A percentile compares a stretch with the other conserved stretches of the same genome.
These are phyloP conservation scores for Lophium mytilinum DNA, from an alignment of 495 filamentous ascomycete genomes.

Conservation along the genomic window DNA sequence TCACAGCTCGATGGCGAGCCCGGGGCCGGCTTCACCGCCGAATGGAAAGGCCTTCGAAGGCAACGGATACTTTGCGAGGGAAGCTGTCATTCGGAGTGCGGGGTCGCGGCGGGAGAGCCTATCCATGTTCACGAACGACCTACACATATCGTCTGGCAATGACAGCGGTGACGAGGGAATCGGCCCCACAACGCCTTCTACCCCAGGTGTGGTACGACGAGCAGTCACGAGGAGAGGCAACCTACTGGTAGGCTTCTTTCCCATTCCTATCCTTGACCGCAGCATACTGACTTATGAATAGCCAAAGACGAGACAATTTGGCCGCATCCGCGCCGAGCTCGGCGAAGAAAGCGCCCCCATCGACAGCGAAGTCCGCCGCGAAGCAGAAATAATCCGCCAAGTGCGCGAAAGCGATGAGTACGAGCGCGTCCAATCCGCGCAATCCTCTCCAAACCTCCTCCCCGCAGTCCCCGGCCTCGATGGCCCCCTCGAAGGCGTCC, in stretches of 20 bases:
- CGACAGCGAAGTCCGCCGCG: conserved; percentile 80
- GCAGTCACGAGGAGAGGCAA: conserved; percentile 82
- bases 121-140: conserved; percentile 74
- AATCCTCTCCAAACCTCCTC: conserved; percentile 36
- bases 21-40: conserved; percentile 53
- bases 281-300: conserved; percentile 26
- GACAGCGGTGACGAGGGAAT: conserved; percentile 65
- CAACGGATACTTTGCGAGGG: conserved; percentile 26
- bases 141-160: conserved; percentile 72
- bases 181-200: conserved; percentile 36
- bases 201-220: conserved; percentile 53
- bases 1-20: conserved; percentile 61
- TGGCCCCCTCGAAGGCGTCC: conserved; percentile 45
- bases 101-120: conserved; percentile 71
- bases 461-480: conserved; percentile 31
- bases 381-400: conserved; percentile 90
- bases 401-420: conserved; percentile 65
- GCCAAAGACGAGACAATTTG: conserved; percentile 94
- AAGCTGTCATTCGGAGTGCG: conserved; percentile 37
- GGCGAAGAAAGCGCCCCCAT: conserved; percentile 79
- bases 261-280: not conserved
- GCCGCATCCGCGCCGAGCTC: conserved; percentile 81
- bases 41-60: conserved; percentile 42
- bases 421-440: conserved; percentile 41
- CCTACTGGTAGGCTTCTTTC: conserved; percentile 56